Conservation (phyloP, 345 rosid species). For the Eutrema yunnanense region DNA sequence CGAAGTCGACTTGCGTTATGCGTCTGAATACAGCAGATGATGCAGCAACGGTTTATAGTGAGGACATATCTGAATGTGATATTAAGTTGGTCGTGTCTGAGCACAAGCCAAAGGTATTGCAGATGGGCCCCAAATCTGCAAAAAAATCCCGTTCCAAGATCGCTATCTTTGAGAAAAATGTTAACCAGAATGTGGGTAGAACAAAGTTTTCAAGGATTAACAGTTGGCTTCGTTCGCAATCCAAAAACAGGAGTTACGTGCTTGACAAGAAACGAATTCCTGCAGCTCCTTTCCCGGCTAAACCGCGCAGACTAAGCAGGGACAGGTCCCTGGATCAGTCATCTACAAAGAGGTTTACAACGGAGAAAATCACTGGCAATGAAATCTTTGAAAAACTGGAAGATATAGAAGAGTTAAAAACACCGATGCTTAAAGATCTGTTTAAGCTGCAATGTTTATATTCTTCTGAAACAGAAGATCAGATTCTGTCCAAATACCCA, state of each 20-base stretch:
- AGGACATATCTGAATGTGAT: constrained; percentile 52
- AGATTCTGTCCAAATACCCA: constrained; percentile 17
- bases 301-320: constrained; percentile 8
- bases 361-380: constrained; percentile 9
- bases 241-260: constrained; percentile 17
- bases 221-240: constrained; percentile 43
- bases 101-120: constrained; percentile 19
- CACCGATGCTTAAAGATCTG: constrained; percentile 35
- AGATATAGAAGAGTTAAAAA: constrained; percentile 17
- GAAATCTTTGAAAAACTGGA: constrained; percentile 5
- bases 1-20: constrained; percentile 46
- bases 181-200: constrained; percentile 1
- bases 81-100: constrained; percentile 32
- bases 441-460: constrained; percentile 35
- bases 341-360: not conserved
- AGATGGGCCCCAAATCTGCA: not conserved
- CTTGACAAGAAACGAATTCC: constrained; percentile 32
- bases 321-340: not conserved
- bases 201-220: constrained; percentile 36
- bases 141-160: constrained; percentile 14
- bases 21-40: constrained; percentile 35
- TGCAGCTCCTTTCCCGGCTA: constrained; percentile 27
- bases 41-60: constrained; percentile 54
- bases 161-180: constrained; percentile 13
- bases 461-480: constrained; percentile 26